A percentile compares a stretch with the other conserved stretches of the same genome.
These are phyloP conservation scores for Cercospora citrullina DNA, from an alignment of 2,329 filamentous ascomycete genomes.

Conservation along the genomic window DNA sequence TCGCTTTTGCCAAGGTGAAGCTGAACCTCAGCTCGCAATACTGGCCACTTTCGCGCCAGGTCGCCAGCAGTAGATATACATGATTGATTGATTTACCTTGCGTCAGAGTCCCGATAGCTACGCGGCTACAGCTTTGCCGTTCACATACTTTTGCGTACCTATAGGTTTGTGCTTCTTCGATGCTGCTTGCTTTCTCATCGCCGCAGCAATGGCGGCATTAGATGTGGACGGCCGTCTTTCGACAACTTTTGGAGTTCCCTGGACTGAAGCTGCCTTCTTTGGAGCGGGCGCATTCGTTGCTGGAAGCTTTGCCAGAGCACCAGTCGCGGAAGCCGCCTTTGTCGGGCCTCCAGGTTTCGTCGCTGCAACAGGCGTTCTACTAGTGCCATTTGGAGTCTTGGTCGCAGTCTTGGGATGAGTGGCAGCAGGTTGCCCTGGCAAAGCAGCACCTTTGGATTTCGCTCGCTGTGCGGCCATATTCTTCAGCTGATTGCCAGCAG, in stretches of 20 bases:
- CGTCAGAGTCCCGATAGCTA: not conserved
- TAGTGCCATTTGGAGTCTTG: constrained; percentile 1
- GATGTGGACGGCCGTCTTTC: constrained; percentile 20
- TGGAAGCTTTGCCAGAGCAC: not conserved
- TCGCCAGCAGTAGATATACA: not conserved
- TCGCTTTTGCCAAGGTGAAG: not conserved
- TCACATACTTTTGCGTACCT: constrained; percentile 34
- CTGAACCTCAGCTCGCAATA: not conserved
- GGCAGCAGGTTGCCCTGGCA: constrained; percentile 29
- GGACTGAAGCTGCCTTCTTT: constrained; percentile 16
- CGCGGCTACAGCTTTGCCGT: constrained; percentile 19
- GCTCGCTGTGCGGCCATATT: constrained; percentile 34
- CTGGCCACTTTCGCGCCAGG: not conserved
- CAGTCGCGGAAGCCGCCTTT: constrained; percentile 13
- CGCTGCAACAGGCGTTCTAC: not conserved
- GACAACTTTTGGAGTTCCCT: constrained; percentile 20
- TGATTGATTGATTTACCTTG: not conserved
- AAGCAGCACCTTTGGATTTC: constrained; percentile 30
- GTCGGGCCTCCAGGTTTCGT: constrained; percentile 14
- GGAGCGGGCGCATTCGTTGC: constrained; percentile 8
- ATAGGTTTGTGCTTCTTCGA: constrained; percentile 26
- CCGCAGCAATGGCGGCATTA: constrained; percentile 17
- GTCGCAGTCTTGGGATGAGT: not conserved
- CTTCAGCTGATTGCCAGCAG: constrained; percentile 30
- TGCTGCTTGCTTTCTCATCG: constrained; percentile 24